These are phyloP conservation scores for Neospora caninum DNA, from an alignment of 169 alveolate species.

Conservation along the genomic window DNA sequence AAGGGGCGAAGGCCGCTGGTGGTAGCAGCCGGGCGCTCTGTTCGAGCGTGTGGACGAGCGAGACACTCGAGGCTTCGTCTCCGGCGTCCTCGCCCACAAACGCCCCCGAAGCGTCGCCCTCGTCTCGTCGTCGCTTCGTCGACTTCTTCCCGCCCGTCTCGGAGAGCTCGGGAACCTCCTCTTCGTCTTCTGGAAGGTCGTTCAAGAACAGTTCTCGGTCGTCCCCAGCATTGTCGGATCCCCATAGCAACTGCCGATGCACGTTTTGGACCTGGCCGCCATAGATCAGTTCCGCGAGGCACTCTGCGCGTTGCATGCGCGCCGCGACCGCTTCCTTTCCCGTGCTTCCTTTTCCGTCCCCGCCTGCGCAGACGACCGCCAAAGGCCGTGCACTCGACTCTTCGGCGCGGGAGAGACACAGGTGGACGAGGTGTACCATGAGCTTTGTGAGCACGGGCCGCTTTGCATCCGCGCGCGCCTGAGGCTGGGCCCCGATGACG, in stretches of 20 bases:
- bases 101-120: neutral
- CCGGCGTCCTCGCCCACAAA: neutral
- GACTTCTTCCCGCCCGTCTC: neutral
- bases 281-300: neutral
- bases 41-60: neutral
- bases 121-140: neutral
- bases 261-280: neutral
- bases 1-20: neutral
- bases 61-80: neutral
- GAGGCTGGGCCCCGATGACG: neutral
- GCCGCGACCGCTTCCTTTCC: neutral
- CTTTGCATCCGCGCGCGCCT: neutral
- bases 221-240: slow-evolving; percentile 8
- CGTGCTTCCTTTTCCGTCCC: neutral
- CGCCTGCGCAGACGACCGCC: neutral
- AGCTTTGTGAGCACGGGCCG: neutral
- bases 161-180: neutral
- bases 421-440: neutral
- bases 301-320: neutral
- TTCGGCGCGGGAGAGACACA: slow-evolving; percentile 32
- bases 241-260: slow-evolving; percentile 7
- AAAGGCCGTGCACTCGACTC: neutral
- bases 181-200: neutral
- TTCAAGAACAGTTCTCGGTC: neutral
- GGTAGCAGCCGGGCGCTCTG: neutral